Evolutionary conservation across 345 rosid genomes (phyloP).

Genomic region (Lumnitzera littorea): DNA sequence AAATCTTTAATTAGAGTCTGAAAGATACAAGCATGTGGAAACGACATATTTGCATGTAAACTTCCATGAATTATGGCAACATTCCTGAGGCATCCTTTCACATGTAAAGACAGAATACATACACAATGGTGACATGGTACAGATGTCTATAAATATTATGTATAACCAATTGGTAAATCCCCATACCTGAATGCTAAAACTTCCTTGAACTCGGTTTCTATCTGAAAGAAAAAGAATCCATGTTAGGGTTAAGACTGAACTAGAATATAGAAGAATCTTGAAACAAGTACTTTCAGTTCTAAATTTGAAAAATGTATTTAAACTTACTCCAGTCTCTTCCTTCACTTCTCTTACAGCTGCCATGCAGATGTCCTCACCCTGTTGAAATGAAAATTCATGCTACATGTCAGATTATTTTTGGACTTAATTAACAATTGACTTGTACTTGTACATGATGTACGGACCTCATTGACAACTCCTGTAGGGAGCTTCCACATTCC

Average conservation of each 20-base stretch:
- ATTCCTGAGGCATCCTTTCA: too few relatives aligned
- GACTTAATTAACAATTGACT: background rate
- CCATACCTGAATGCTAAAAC: constrained; percentile 34
- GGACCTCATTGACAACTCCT: constrained; percentile 60
- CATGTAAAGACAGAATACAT: too few relatives aligned
- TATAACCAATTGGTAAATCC: background rate
- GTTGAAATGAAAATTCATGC: constrained; percentile 4
- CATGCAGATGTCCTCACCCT: constrained; percentile 69
- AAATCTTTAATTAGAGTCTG: background rate
- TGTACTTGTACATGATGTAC: background rate
- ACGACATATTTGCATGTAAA: too few relatives aligned
- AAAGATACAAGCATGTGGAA: background rate
- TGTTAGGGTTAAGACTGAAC: constrained; percentile 3
- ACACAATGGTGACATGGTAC: too few relatives aligned
- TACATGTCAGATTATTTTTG: constrained; percentile 1
- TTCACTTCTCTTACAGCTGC: constrained; percentile 72
- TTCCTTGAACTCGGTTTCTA: constrained; percentile 31
- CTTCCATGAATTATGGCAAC: too few relatives aligned
- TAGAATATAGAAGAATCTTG: background rate
- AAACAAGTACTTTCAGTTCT: too few relatives aligned
- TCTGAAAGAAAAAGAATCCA: constrained; percentile 13
- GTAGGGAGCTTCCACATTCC: constrained; percentile 82
- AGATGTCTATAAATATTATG: too few relatives aligned
- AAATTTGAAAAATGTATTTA: background rate
- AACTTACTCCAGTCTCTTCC: constrained; percentile 89